Conservation (phyloP, 2,329 filamentous ascomycete species). For the Tolypocladium ophioglossoides region DNA sequence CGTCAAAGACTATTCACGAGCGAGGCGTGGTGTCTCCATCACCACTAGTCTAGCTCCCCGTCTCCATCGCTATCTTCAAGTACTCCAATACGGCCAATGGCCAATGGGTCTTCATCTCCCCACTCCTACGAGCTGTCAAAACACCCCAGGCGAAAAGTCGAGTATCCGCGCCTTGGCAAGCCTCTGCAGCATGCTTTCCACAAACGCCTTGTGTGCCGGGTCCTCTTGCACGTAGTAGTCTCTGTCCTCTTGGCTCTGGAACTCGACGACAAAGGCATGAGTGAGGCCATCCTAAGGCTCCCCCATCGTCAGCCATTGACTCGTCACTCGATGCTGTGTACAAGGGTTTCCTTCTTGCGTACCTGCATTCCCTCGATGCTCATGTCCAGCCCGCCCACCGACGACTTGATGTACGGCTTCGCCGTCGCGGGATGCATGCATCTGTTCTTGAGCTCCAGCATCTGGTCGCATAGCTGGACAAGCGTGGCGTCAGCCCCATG, state of each 20-base stretch:
- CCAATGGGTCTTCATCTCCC: background rate
- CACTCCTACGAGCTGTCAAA: conserved; percentile 2
- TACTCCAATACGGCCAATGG: too few relatives aligned
- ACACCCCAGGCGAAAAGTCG: conserved; percentile 44
- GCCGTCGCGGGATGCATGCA: conserved; percentile 52
- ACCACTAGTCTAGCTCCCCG: too few relatives aligned
- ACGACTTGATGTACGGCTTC: conserved; percentile 48
- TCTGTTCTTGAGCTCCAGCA: conserved; percentile 40
- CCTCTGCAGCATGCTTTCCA: conserved; percentile 33
- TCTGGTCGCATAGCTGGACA: conserved; percentile 6
- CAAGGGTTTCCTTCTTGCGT: conserved; percentile 4
- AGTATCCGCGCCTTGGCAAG: conserved; percentile 44
- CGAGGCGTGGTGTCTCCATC: too few relatives aligned
- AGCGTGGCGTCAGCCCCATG: background rate
- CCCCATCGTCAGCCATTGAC: background rate
- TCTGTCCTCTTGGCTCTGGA: conserved; percentile 50
- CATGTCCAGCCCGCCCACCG: conserved; percentile 49
- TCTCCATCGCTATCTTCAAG: too few relatives aligned
- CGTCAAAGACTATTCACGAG: too few relatives aligned
- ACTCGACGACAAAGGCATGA: conserved; percentile 60
- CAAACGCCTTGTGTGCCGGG: conserved; percentile 50
- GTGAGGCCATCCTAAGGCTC: conserved; percentile 44
- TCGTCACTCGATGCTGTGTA: background rate
- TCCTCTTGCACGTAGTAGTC: conserved; percentile 58
- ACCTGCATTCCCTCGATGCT: conserved; percentile 50